Percentiles rank a stretch among this genome's conserved stretches.
Evolutionary conservation across 192 early-diverging fungal species (phyloP).

Genomic region (Backusella liffmaniae): DNA sequence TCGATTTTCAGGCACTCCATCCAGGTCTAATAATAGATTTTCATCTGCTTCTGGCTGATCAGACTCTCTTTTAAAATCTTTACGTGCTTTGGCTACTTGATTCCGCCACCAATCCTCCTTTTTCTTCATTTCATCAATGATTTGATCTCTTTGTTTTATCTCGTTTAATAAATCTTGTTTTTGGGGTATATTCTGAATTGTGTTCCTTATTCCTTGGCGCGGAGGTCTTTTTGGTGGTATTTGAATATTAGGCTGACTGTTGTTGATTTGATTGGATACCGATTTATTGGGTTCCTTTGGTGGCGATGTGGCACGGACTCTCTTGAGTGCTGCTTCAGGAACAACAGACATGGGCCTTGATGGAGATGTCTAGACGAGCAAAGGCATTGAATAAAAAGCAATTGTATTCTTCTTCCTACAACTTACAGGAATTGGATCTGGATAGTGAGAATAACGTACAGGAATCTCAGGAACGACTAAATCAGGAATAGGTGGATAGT

Average conservation of each 20-base stretch:
- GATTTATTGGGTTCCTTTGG: conserved; percentile 6
- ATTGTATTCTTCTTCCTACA: not conserved
- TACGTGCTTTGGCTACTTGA: conserved; percentile 31
- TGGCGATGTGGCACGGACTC: conserved; percentile 18
- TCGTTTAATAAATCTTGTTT: conserved; percentile 12
- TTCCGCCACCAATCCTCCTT: conserved; percentile 44
- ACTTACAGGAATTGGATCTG: not conserved
- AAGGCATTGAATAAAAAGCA: not conserved
- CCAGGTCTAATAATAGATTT: not conserved
- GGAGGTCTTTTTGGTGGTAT: not conserved
- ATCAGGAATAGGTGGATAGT: conserved; percentile 31
- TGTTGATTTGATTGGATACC: not conserved
- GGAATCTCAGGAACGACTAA: not conserved
- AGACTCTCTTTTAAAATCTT: conserved; percentile 9
- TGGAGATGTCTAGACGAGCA: not conserved
- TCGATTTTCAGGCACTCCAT: conserved; percentile 30
- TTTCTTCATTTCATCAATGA: conserved; percentile 29
- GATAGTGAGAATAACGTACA: not conserved
- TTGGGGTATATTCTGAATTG: not conserved
- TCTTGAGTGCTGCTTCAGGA: conserved; percentile 21
- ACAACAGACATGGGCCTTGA: conserved; percentile 14
- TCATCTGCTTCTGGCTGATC: conserved; percentile 2
- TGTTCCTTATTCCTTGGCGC: not conserved
- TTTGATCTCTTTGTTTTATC: conserved; percentile 27
- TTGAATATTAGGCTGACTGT: not conserved